These are phyloP conservation scores for Grifola frondosa DNA, from an alignment of 1,284 basidiomycete genomes.

Conservation along the genomic window DNA sequence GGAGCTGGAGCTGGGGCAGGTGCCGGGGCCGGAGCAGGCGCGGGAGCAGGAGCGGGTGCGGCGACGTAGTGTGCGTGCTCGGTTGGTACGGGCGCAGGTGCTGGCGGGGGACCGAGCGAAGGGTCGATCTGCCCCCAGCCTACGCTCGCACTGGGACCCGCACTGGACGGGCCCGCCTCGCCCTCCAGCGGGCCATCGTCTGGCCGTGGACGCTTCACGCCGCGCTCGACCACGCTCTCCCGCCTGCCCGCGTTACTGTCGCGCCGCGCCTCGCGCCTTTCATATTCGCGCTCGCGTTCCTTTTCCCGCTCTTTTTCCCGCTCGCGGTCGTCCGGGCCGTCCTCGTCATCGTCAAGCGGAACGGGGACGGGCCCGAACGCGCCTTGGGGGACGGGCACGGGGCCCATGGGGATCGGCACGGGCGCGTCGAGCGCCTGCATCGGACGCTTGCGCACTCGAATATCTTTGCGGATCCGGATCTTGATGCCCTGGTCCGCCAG, in stretches of 20 bases:
- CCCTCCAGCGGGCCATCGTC: conserved; percentile 15
- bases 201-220: conserved; percentile 19
- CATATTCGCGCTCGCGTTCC: conserved; percentile 21
- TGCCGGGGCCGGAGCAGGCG: conserved; percentile 15
- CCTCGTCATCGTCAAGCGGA: conserved; percentile 35
- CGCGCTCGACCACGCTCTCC: conserved; percentile 20
- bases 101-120: conserved; percentile 20
- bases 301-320: conserved; percentile 17
- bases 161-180: conserved; percentile 19
- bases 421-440: conserved; percentile 39
- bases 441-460: conserved; percentile 72
- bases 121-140: conserved; percentile 28
- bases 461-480: conserved; percentile 88
- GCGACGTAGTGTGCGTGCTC: conserved; percentile 13
- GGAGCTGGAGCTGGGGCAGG: conserved; percentile 19
- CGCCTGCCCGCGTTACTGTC: conserved; percentile 13
- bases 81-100: conserved; percentile 17
- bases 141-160: conserved; percentile 14
- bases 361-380: conserved; percentile 35
- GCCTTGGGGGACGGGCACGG: conserved; percentile 18
- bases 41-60: conserved; percentile 16
- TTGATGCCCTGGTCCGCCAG: conserved; percentile 92
- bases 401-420: conserved; percentile 24
- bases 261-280: conserved; percentile 17
- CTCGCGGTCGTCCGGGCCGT: conserved; percentile 22